These are phyloP conservation scores for Xenosphaeropsis pyriputrescens DNA, from an alignment of 2,329 filamentous ascomycete genomes.

Conservation along the genomic window DNA sequence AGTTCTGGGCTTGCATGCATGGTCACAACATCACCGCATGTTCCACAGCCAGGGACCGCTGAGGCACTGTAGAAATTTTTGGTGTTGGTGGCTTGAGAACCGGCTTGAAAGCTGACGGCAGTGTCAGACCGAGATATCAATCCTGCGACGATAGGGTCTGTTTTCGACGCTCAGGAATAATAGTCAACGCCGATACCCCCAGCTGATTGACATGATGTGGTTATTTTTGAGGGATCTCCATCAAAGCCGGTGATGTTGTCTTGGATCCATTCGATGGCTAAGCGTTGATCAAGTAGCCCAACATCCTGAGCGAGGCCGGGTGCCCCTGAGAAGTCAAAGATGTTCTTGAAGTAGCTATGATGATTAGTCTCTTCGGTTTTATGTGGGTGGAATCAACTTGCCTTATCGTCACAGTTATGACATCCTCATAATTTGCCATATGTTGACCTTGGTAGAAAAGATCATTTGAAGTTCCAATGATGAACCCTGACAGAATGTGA, in stretches of 20 bases:
- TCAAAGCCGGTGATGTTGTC: conserved; percentile 41
- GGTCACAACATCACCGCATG: conserved; percentile 8
- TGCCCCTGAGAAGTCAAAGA: conserved; percentile 10
- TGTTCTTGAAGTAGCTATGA: conserved; percentile 8
- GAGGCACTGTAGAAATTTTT: conserved; percentile 12
- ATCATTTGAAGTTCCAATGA: conserved; percentile 21
- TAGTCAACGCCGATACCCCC: conserved; percentile 8
- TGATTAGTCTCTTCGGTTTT: not conserved
- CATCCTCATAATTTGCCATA: conserved; percentile 26
- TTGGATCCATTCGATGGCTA: conserved; percentile 40
- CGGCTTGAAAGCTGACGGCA: conserved; percentile 12
- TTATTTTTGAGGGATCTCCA: conserved; percentile 27
- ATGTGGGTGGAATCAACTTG: conserved; percentile 14
- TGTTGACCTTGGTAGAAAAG: conserved; percentile 26
- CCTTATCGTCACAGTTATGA: conserved; percentile 31
- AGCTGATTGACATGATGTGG: conserved; percentile 13
- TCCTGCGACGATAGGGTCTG: conserved; percentile 8
- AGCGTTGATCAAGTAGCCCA: conserved; percentile 45
- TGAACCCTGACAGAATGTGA: conserved; percentile 13
- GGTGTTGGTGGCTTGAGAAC: conserved; percentile 5
- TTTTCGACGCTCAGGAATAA: conserved; percentile 7
- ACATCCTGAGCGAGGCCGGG: conserved; percentile 5
- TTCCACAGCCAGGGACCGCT: conserved; percentile 14
- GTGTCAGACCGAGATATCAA: conserved; percentile 19
- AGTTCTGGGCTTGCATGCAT: conserved; percentile 10